Evolutionary conservation across 1,284 basidiomycete genomes (phyloP), one percentile per base, ranked within the genome.

Genomic region (Cystobasidium pallidum): DNA sequence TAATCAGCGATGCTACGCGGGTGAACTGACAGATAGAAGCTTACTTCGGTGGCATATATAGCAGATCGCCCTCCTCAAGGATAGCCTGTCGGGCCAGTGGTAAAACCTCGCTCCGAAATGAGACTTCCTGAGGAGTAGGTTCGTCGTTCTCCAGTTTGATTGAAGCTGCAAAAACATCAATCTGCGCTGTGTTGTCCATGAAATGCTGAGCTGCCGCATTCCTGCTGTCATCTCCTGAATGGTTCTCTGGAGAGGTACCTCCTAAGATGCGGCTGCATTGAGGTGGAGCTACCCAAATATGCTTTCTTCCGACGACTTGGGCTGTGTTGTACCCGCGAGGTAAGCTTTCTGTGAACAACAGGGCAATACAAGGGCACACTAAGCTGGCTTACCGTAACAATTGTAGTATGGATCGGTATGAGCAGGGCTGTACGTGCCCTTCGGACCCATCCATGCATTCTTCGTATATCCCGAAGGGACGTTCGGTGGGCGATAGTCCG

Each of bases 371-470:
- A n/a, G n/a, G n/a, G n/a, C n/a, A n/a, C n/a, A n/a, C n/a, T n/a
- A n/a, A n/a, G n/a, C n/a, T n/a, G n/a, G n/a, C 6, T 75, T 81
- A 92, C 92, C 87, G 80, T 91, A 98, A 75, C 90, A 86, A 80
- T 99, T 99, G 82, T 87, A 92, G 82, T 89, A 96, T 0, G 94
- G 94, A 80, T 99, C 95, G n/a, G 88, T 92, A 81, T 99, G 95
- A 1, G 95, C 91, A 2, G 94, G 94, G 10, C 90, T 92, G 58
- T 89, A 79, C 0, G 91, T 88, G 19, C 86, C 86, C 70, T 82
- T 84, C 0, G 91, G 91, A 0, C 95, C 95, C 0, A 98, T 79
- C 95, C 95, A 99, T 2, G 87, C 88, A 79, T 95, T 97, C 47
- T 91, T 81, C 13, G 92, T 84, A 11, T 90, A 82, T 36, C 86